Conservation (phyloP, 495 filamentous ascomycete species). For the Astrothelium macrocarpum region DNA sequence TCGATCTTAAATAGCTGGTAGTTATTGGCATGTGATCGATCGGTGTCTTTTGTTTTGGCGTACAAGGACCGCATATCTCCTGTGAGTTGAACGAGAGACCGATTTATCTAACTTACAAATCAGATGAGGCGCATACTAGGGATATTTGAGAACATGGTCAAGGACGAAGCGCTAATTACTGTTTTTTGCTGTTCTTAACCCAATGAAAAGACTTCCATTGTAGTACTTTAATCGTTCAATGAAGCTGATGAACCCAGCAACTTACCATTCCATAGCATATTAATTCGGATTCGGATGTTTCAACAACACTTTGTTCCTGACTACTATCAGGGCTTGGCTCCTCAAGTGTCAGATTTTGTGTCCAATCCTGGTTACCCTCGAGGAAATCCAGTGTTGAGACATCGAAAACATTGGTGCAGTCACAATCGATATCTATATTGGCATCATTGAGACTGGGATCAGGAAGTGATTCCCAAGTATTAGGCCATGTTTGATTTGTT, state of each 20-base stretch:
- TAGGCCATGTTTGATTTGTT: background rate
- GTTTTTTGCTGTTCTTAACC: no score
- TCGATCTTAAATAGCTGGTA: background rate
- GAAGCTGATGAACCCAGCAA: background rate
- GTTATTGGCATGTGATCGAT: background rate
- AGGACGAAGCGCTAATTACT: no score
- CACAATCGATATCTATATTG: background rate
- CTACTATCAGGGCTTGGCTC: background rate
- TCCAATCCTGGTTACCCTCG: background rate
- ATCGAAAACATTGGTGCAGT: background rate
- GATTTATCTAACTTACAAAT: conserved; percentile 9
- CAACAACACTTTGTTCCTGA: background rate
- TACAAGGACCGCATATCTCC: conserved; percentile 8
- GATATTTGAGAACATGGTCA: background rate
- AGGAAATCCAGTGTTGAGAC: background rate
- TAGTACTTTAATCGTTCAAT: background rate
- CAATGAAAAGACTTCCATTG: background rate
- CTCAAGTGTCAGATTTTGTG: background rate
- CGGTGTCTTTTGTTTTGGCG: background rate
- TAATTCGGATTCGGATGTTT: conserved; percentile 6
- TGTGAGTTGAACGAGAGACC: conserved; percentile 7
- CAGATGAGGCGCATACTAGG: background rate
- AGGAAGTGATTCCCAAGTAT: background rate
- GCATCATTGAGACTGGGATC: background rate
- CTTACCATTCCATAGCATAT: conserved; percentile 16